Percentiles rank a stretch among this genome's conserved stretches.
Conservation (phyloP, 2,329 filamentous ascomycete genomes). For the Knufia petricola region DNA sequence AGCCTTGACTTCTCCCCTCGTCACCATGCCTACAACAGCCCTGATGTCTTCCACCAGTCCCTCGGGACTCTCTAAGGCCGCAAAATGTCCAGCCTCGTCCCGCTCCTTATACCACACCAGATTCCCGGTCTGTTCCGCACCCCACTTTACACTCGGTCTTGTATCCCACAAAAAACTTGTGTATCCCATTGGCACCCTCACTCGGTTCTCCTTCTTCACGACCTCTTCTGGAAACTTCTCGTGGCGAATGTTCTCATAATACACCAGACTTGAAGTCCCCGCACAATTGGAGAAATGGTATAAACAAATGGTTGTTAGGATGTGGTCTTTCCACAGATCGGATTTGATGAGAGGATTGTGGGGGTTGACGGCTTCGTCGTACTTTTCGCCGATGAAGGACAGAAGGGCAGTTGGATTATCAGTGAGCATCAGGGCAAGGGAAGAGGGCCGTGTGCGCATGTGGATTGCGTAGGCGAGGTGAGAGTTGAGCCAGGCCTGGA, state of each 20-base stretch:
- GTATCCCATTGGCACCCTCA: slow-evolving; percentile 35
- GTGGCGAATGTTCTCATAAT: slow-evolving; percentile 14
- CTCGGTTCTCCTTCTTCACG: slow-evolving; percentile 13
- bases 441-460: slow-evolving; percentile 62
- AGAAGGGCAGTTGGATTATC: slow-evolving; percentile 63
- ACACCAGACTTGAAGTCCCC: slow-evolving; percentile 7
- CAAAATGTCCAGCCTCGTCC: slow-evolving; percentile 32
- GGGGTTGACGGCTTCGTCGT: slow-evolving; percentile 10
- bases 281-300: slow-evolving; percentile 15
- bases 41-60: slow-evolving; percentile 16
- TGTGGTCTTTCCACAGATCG: slow-evolving; percentile 11
- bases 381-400: slow-evolving; percentile 72
- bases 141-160: slow-evolving; percentile 29
- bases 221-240: slow-evolving; percentile 12
- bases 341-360: slow-evolving; percentile 6
- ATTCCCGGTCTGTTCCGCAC: slow-evolving; percentile 30
- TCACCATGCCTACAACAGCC: background rate
- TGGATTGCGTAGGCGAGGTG: slow-evolving; percentile 25
- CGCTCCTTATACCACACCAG: slow-evolving; percentile 28
- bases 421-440: slow-evolving; percentile 56
- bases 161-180: slow-evolving; percentile 37
- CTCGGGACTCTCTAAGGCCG: slow-evolving; percentile 25
- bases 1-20: background rate
- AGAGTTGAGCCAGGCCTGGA: slow-evolving; percentile 12
- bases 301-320: slow-evolving; percentile 13